Percentiles rank a stretch among this genome's conserved stretches.
phyloP scores from a whole-genome alignment of 345 rosid species.

The Acer saccharum region DNA sequence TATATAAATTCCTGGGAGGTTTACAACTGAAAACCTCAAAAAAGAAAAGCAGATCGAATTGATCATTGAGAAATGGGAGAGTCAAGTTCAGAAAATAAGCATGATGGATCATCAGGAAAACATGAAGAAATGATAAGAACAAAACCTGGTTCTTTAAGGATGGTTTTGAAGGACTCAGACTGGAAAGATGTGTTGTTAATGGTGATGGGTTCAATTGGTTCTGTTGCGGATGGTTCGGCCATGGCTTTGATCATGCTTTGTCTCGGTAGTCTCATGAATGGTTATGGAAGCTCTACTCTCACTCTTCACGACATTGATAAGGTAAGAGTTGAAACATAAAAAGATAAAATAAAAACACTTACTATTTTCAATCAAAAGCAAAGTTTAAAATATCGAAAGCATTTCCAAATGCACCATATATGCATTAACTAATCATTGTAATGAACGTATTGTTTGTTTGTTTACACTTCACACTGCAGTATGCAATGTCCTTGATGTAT shows the following conservation, averaged over 20 bases:
- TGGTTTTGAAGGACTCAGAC: constrained; percentile 27
- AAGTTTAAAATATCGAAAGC: neutral
- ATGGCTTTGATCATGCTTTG: constrained; percentile 23
- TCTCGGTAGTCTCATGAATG: constrained; percentile 31
- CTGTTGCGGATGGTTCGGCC: constrained; percentile 29
- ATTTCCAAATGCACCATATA: no score
- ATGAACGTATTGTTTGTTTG: neutral
- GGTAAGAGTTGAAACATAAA: constrained; percentile 5
- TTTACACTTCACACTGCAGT: constrained; percentile 15
- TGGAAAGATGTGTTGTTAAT: constrained; percentile 30
- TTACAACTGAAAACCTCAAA: neutral
- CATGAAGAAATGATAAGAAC: neutral
- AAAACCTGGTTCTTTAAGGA: constrained; percentile 11
- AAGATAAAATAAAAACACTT: no score
- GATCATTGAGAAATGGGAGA: neutral
- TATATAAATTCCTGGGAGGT: neutral
- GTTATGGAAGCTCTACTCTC: constrained; percentile 20
- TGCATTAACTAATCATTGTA: neutral
- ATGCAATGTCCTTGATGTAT: constrained; percentile 27
- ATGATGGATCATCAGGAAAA: neutral
- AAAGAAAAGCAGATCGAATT: no score
- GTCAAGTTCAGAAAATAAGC: neutral
- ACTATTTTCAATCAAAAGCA: no score
- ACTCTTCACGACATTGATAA: constrained; percentile 19
- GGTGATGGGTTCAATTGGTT: constrained; percentile 30